Conservation (phyloP, 75 land plant genomes). For the Sequoiadendron giganteum region DNA sequence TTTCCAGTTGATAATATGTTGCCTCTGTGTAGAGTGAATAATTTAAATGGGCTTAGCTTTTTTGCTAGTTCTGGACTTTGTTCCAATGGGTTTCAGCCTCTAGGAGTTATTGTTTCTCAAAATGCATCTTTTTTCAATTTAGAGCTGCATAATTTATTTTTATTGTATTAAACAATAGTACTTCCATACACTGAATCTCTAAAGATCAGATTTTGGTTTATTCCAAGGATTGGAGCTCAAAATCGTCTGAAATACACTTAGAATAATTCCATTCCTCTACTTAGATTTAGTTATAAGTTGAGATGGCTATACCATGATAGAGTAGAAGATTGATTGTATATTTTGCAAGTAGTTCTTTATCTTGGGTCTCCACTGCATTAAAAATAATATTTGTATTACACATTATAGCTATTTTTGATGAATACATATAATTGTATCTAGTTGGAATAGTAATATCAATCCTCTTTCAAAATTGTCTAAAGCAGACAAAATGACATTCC, state of each 20-base stretch:
- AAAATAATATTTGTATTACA: not conserved
- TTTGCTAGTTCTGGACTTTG: not conserved
- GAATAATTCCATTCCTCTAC: not conserved
- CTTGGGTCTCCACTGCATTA: not conserved
- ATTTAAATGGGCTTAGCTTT: not conserved
- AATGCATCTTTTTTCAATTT: not conserved
- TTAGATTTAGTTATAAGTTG: too few species aligned
- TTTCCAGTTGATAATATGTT: conserved; percentile 18
- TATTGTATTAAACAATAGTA: not conserved
- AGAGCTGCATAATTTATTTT: not conserved
- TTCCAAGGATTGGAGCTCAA: not conserved
- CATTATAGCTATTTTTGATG: not conserved
- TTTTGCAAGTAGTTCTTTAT: not conserved
- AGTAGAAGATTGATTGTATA: not conserved
- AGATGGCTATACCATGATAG: not conserved
- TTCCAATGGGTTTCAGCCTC: not conserved
- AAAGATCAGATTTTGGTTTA: not conserved
- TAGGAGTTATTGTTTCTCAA: not conserved
- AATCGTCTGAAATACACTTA: not conserved
- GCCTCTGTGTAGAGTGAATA: not conserved
- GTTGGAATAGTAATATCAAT: not conserved
- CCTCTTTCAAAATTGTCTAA: not conserved
- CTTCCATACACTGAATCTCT: not conserved
- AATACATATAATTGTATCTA: not conserved
- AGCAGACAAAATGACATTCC: not conserved